Base-by-base conservation (phyloP, 768 basidiomycete species). In the Suillus tomentosus region DNA sequence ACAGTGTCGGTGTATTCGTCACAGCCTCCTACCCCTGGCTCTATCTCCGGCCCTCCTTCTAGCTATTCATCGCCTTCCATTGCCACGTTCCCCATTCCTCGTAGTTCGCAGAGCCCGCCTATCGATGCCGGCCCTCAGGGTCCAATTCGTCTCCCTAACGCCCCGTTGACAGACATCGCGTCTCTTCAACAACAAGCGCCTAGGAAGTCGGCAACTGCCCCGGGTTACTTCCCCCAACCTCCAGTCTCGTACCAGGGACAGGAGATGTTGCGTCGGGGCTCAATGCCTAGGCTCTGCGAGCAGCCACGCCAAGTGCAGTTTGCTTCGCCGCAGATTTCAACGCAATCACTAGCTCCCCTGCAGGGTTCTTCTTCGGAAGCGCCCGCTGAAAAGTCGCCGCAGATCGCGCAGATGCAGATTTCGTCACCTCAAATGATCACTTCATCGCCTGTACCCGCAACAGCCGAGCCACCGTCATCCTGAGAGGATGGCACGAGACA, bases 81-180 rank as follows among this genome's bases (percentile, higher is more conserved):
- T 10, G 73, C 82, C 27, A 78, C 88, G 1, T 91, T 84, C 78
- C 79, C 87, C 40, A 84, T 90, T 31, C 84, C 87, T 6, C 81
- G 86, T 67, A 83, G 80, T 47, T 81, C 84, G 2, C 80, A 80
- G 43, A 84, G 84, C 0, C 84, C 84, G 0, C 70, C 78, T 2
- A 72, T 72, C 37, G 87, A 87, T 64, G 82, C 81, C 37, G 86
- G 85, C 22, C 27, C 67, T 0, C 74, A 77, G 60, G 70, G 63
- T 60, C 76, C 76, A 4, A 92, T 92, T 71, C 86, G 90, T 43
- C 84, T 92, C 9, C 91, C 91, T 17, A 89, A 87, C 66, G 84
- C 89, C 9, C 88, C 89, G 1, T 80, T 91, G 43, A 83, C 85
- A 14, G 91, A 91, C 71, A 85, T 92, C 65, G 86, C 87, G 2